Evolutionary conservation across 2,329 filamentous ascomycete species (phyloP), one percentile per base, ranked within the genome.

Genomic region (Sclerotinia minor): DNA sequence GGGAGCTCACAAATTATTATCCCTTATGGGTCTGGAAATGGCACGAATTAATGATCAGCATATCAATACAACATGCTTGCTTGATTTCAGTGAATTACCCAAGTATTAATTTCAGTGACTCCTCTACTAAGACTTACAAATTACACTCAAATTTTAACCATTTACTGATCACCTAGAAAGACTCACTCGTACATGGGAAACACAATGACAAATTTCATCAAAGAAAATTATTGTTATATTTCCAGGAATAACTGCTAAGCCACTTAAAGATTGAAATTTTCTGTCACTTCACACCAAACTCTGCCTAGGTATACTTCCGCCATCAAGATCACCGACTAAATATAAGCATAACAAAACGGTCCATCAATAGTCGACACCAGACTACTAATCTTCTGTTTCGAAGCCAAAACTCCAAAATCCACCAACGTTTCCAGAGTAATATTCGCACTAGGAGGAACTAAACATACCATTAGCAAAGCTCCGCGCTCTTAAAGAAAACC

Each of bases 291-390:
- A 15, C 1, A n/a, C 19, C 29, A 11, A 35, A 35, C 3, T 5
- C 2, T 32, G 8, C 5, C 29, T 11, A 5, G 5, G 21, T 1
- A 0, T 54, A 15, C 8, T 13, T 5, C 6, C 9, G 19, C 1
- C 11, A n/a, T 1, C 29, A 35, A 54, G 4, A 19, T 32, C 21
- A 35, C 21, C 7, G 9, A 32, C 41, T 47, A 80, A 67, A 79
- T 72, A 66, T 82, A 82, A 44, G 81, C 75, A 67, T 82, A 82
- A 67, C 81, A 83, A 64, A 81, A 78, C 3, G 55, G 57, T 5
- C 71, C 71, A 35, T 54, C 57, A 19, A 79, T 74, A 0, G 80
- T 81, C 68, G 79, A 78, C 67, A 81, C 73, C 57, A 82, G 69
- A 55, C 78, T 71, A 24, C 41, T 24, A 3, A 65, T 44, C 26